phyloP scores from a whole-genome alignment of 2,329 filamentous ascomycete species.

The Colletotrichum cereale region DNA sequence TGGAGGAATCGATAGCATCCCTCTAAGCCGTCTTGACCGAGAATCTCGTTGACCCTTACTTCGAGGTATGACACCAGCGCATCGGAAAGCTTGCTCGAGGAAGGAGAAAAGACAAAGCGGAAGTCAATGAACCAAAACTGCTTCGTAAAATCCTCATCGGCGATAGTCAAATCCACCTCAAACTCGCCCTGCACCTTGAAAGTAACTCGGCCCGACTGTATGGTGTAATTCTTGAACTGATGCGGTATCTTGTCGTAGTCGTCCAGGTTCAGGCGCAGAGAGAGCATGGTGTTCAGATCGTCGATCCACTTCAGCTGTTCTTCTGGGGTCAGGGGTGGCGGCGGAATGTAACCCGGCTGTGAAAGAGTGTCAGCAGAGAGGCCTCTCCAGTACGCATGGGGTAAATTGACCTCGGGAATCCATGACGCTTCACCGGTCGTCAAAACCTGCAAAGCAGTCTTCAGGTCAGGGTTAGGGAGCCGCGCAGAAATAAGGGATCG shows the following conservation, averaged over 20 bases:
- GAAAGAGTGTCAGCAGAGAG: conserved; percentile 29
- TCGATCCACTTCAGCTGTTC: conserved; percentile 81
- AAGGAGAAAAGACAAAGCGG: conserved; percentile 83
- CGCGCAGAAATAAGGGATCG: conserved; percentile 78
- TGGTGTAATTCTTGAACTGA: conserved; percentile 82
- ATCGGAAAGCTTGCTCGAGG: conserved; percentile 71
- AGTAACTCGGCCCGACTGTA: conserved; percentile 89
- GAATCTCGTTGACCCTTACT: conserved; percentile 75
- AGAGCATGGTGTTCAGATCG: conserved; percentile 86
- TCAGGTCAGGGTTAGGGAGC: conserved; percentile 89
- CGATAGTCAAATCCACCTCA: conserved; percentile 92
- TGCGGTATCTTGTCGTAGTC: conserved; percentile 81
- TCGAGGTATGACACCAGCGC: conserved; percentile 77
- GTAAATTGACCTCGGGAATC: conserved; percentile 78
- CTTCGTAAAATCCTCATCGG: conserved; percentile 83
- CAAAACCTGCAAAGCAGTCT: conserved; percentile 87
- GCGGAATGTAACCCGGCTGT: conserved; percentile 81
- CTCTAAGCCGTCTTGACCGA: conserved; percentile 77
- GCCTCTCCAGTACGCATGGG: not conserved
- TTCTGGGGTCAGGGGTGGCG: conserved; percentile 76
- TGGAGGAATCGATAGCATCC: conserved; percentile 91
- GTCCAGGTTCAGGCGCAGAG: conserved; percentile 85
- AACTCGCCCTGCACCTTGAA: conserved; percentile 89
- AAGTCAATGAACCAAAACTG: conserved; percentile 97
- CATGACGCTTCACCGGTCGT: conserved; percentile 81